Percentiles rank a stretch among this genome's conserved stretches.
Conservation (phyloP, 441 rosid species). For the Isatis lusitanica region DNA sequence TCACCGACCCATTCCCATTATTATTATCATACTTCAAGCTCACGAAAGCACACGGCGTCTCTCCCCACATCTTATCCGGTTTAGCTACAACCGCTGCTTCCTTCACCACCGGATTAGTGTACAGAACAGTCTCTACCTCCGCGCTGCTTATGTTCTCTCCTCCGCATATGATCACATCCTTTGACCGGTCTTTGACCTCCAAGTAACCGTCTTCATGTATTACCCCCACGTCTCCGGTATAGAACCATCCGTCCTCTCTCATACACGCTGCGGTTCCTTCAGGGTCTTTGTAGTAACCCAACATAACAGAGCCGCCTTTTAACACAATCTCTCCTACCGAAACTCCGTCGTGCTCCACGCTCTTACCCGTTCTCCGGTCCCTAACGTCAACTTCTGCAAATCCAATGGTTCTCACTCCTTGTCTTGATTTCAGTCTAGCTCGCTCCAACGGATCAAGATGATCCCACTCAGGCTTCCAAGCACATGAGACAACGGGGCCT, state of each 20-base stretch:
- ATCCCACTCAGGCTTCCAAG: slow-evolving; percentile 58
- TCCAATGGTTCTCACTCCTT: slow-evolving; percentile 44
- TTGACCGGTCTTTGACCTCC: slow-evolving; percentile 59
- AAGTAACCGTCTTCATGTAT: slow-evolving; percentile 56
- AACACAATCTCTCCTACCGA: slow-evolving; percentile 49
- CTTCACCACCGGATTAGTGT: slow-evolving; percentile 48
- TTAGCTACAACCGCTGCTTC: slow-evolving; percentile 67
- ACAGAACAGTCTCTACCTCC: slow-evolving; percentile 58
- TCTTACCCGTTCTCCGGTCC: slow-evolving; percentile 38
- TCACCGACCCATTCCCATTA: slow-evolving; percentile 30
- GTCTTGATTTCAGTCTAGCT: slow-evolving; percentile 48
- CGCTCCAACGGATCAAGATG: slow-evolving; percentile 39
- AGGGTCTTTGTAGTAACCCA: slow-evolving; percentile 54
- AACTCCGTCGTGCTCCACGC: slow-evolving; percentile 46
- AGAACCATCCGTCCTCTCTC: slow-evolving; percentile 48
- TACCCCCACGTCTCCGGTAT: slow-evolving; percentile 52
- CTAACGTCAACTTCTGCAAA: slow-evolving; percentile 45
- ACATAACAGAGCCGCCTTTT: slow-evolving; percentile 42
- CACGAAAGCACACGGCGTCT: slow-evolving; percentile 60
- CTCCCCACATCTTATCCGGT: slow-evolving; percentile 64
- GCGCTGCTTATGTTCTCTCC: slow-evolving; percentile 62
- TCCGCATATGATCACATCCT: slow-evolving; percentile 69
- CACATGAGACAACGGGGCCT: slow-evolving; percentile 50
- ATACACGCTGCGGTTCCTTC: slow-evolving; percentile 41
- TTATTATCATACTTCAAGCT: slow-evolving; percentile 46